Evolutionary conservation across 768 basidiomycete genomes (phyloP), one percentile per base, ranked within the genome.

Genomic region (Leccinum incarnatum): DNA sequence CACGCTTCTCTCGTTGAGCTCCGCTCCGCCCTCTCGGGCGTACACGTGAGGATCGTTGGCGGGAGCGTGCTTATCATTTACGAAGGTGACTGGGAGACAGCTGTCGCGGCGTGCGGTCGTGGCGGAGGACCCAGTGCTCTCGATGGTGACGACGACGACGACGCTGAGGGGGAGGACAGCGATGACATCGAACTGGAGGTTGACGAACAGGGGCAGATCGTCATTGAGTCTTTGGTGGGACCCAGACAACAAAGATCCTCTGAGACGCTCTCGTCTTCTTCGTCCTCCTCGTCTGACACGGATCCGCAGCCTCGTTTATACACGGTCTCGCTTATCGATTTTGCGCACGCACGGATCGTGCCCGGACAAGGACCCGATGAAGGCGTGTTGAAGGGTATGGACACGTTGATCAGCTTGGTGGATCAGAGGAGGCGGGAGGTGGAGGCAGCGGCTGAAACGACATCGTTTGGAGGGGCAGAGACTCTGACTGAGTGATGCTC

Each of bases 311-410:
- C 61, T n/a, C 60, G 69, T 53, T 53, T 66, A 51, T 88, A 82
- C 61, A 77, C 79, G 14, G 79, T 97, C 59, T 88, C 87, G 63
- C 75, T 97, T 62, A 98, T 98, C 63, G 96, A 99, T 76, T 98
- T 99, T 71, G 95, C 95, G 7, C 96, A 98, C 72, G 89, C 94
- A 2, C 76, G 81, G 23, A 61, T 89, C 12, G 78, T 74, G 7
- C 81, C 84, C 0, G 92, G 89, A 0, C 66, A 84, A 65, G 95
- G 95, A 4, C 85, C 86, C 2, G 95, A 98, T 69, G 73, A 81
- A 40, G 89, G 96, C 0, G 85, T 95, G 17, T 70, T 96, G 62
- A 71, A 76, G 34, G 96, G 95, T 4, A 63, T 98, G 58, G 76
- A 85, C 53, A 94, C 87, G 0, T 70, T 89, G 40, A 70, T 88